Percentiles rank a stretch among this genome's conserved stretches.
Evolutionary conservation across 129 eudicot genomes (phyloP).

Genomic region (Scalesia atractyloides): DNA sequence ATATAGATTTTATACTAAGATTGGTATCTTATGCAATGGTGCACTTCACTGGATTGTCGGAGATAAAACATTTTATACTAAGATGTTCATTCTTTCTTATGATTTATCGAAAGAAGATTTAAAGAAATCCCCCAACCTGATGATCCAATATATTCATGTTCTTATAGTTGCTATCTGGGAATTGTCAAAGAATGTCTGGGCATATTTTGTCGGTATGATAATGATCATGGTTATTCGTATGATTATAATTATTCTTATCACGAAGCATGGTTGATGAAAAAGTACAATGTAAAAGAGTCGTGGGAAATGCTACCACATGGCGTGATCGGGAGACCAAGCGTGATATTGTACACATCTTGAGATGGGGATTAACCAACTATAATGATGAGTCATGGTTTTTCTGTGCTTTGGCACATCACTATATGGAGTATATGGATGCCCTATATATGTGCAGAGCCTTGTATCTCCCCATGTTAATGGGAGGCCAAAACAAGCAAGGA

Average conservation of each 20-base stretch:
- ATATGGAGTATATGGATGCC: no score
- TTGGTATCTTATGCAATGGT: no score
- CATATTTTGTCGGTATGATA: not conserved
- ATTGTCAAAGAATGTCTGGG: constrained; percentile 3
- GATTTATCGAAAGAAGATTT: no score
- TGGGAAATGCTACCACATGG: not conserved
- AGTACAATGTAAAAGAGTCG: not conserved
- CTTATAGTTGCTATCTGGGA: not conserved
- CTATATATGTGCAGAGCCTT: no score
- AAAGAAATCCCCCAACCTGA: constrained; percentile 1
- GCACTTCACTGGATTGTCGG: constrained; percentile 1
- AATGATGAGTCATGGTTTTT: no score
- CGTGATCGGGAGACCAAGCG: not conserved
- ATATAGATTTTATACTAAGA: no score
- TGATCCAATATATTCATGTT: not conserved
- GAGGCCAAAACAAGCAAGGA: no score
- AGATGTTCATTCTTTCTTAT: not conserved
- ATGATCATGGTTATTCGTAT: no score
- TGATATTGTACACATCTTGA: not conserved
- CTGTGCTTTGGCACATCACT: no score
- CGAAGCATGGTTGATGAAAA: not conserved
- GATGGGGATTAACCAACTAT: no score
- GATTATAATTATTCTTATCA: not conserved
- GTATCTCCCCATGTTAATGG: no score
- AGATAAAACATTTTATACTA: not conserved